These are phyloP conservation scores for Aspergillus candidus DNA, from an alignment of 2,329 filamentous ascomycete species.

Conservation along the genomic window DNA sequence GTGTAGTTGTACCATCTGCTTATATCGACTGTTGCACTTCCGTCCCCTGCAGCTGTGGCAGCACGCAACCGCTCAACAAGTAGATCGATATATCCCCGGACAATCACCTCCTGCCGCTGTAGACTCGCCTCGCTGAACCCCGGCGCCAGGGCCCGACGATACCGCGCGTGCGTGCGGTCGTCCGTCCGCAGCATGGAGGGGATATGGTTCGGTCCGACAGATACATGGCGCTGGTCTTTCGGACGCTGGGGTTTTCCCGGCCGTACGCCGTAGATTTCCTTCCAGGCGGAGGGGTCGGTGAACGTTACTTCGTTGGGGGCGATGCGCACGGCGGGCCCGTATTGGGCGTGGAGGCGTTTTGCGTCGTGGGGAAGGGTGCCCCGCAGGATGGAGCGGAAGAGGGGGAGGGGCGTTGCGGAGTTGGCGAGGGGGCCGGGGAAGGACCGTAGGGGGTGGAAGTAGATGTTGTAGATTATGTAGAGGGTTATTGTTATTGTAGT, in stretches of 20 bases:
- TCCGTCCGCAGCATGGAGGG: constrained; percentile 7
- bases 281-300: constrained; percentile 25
- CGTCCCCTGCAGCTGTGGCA: not conserved
- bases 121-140: constrained; percentile 18
- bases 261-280: constrained; percentile 19
- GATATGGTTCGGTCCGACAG: not conserved
- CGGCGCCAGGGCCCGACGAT: constrained; percentile 11
- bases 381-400: no score
- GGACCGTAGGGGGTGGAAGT: no score
- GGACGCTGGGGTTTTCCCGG: not conserved
- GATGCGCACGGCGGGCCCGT: constrained; percentile 27
- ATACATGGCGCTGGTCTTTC: constrained; percentile 9
- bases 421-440: no score
- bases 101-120: constrained; percentile 16
- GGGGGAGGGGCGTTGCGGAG: no score
- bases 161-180: constrained; percentile 9
- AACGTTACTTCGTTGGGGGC: constrained; percentile 31
- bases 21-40: not conserved
- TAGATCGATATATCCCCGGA: constrained; percentile 13
- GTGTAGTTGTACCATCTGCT: not conserved
- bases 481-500: no score
- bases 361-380: constrained; percentile 1
- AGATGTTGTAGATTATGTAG: no score
- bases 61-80: constrained; percentile 6
- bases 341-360: constrained; percentile 17